Conservation (phyloP, 345 rosid species). For the Mallotus nudiflorus region DNA sequence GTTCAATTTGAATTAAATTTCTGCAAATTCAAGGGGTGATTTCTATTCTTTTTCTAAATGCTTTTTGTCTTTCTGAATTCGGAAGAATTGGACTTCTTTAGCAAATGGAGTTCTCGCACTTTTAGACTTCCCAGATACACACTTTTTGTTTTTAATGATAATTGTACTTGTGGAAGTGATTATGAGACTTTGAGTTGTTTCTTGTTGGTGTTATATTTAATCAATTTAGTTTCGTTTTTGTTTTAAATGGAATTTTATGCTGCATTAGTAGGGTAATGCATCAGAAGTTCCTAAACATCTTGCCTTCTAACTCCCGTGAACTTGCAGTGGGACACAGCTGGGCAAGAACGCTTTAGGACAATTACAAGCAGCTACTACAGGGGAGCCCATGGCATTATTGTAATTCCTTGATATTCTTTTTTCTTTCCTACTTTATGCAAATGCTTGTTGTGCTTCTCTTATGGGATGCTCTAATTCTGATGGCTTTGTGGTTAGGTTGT, state of each 20-base stretch:
- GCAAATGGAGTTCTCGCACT: too few relatives aligned
- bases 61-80: too few relatives aligned
- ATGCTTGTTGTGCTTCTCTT: neutral
- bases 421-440: neutral
- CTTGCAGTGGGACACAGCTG: conserved; percentile 41
- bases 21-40: too few relatives aligned
- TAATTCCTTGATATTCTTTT: conserved; percentile 2
- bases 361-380: conserved; percentile 41
- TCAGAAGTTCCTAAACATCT: neutral
- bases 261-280: neutral
- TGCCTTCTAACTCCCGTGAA: neutral
- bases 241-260: neutral
- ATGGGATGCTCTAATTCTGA: neutral
- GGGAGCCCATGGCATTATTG: conserved; percentile 40
- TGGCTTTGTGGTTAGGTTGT: conserved; percentile 48
- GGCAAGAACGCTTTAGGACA: conserved; percentile 41
- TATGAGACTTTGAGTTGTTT: neutral
- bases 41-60: too few relatives aligned
- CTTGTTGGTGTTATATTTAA: neutral
- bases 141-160: neutral
- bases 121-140: too few relatives aligned
- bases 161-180: neutral
- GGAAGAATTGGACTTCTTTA: too few relatives aligned
- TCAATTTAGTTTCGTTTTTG: neutral
- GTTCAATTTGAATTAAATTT: too few relatives aligned